Evolutionary conservation across 2,329 filamentous ascomycete species (phyloP).

Genomic region (Setomelanomma holmii): DNA sequence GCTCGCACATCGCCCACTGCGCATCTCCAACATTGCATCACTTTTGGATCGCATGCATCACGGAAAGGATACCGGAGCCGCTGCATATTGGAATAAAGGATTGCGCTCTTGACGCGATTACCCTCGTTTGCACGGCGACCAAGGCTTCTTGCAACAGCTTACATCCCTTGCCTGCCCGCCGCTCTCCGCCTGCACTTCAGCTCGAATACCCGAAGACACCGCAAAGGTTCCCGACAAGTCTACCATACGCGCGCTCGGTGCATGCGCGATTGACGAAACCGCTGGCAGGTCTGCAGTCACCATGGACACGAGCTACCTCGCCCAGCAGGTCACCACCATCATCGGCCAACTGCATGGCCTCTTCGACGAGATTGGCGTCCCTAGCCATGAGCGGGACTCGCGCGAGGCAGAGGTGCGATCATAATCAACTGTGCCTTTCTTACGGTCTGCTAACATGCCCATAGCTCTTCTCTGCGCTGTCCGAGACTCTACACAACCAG

Average conservation of each 20-base stretch:
- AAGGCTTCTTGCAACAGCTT: slow-evolving; percentile 5
- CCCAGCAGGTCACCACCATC: slow-evolving; percentile 93
- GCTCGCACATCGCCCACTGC: slow-evolving; percentile 21
- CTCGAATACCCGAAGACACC: background rate
- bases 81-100: background rate
- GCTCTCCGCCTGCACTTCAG: slow-evolving; percentile 2
- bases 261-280: slow-evolving; percentile 42
- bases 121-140: slow-evolving; percentile 14
- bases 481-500: slow-evolving; percentile 90
- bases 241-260: slow-evolving; percentile 22
- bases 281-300: slow-evolving; percentile 44
- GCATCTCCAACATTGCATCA: slow-evolving; percentile 37
- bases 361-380: slow-evolving; percentile 98
- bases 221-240: background rate
- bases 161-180: slow-evolving; percentile 18
- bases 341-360: slow-evolving; percentile 91
- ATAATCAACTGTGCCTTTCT: background rate
- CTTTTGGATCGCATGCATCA: slow-evolving; percentile 18
- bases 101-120: slow-evolving; percentile 4
- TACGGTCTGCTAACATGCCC: slow-evolving; percentile 20
- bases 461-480: slow-evolving; percentile 89
- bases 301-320: slow-evolving; percentile 92
- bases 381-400: slow-evolving; percentile 86
- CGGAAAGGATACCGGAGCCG: background rate
- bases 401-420: slow-evolving; percentile 81